Base-by-base conservation (phyloP, 371 early-diverging fungal genomes). In the Basidiobolus meristosporus region DNA sequence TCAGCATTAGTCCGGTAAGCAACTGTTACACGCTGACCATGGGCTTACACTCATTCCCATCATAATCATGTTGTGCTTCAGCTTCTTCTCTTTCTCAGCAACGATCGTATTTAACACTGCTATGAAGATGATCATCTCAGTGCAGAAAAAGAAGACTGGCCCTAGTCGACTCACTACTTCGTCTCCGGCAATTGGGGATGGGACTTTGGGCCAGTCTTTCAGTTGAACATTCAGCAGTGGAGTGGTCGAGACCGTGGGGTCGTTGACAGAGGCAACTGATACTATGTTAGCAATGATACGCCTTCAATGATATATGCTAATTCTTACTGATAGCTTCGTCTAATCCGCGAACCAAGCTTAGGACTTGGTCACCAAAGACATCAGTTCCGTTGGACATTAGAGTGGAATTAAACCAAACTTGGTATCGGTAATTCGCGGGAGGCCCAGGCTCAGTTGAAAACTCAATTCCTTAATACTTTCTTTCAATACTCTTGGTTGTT, bases 81-180 rank as follows among this genome's bases (percentile, higher is more conserved):
- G 54, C 41, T 70, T 66, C 33, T 48, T 46, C 41, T 79, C 80
- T 56, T 79, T 79, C 42, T 79, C 80, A 12, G 57, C 44, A 6
- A 79, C 78, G 33, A 79, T 62, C 29, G 61, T 71, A 48, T 71
- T 69, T 36, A 79, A 53, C 18, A 72, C 61, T 41, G 51, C 51
- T 46, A 63, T 60, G 32, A 58, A 63, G 44, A 64, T 54, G 39
- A 64, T 46, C 61, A 64, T 63, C 43, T 59, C 66, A 5, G 69
- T 57, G 51, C 73, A 76, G 50, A 77, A 74, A 43, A 77, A 77
- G 60, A 77, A 77, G 49, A 68, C 59, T 33, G 73, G 52, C 0
- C 77, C 76, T n/a, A 61, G 47, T 9, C 31, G 4, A 14, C 51
- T 36, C 16, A 79, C 65, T 28, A 75, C 60, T 17, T 62, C 39